Evolutionary conservation across 2,329 filamentous ascomycete species (phyloP), one percentile per base, ranked within the genome.

Genomic region (Colletotrichum ledebouriae): DNA sequence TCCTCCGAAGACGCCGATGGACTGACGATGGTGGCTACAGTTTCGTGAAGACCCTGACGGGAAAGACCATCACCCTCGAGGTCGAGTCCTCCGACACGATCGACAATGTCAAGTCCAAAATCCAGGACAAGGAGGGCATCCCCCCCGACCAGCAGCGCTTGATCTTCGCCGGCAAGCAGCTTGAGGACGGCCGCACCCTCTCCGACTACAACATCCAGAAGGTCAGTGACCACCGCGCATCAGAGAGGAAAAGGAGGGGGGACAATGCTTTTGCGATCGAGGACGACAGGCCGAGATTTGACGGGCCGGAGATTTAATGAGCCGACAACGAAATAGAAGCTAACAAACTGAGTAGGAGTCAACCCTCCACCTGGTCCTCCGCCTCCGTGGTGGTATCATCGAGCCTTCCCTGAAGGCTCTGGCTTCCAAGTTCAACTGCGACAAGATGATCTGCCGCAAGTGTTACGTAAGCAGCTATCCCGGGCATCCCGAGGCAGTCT

Each of bases 361-460:
- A 67, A 98, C 95, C 75, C 94, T 98, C 78, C 95, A 98, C 87
- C 86, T 98, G 81, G 95, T 98, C 82, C 94, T 98, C 85, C 94
- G 95, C 88, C 94, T 98, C 78, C 94, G 95, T 89, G 95, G 95
- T 89, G 95, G 95, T 89, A 95, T 98, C 88, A 98, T 97, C 80
- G 95, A 98, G 90, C 96, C 96, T 78, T 98, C 94, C 79, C 91
- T 98, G 79, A 98, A 98, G 92, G 95, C 94, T 76, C 91, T 98
- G 74, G 95, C 95, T 81, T 94, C 92, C 88, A 98, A 98, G 90
- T 98, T 97, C 91, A 98, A 99, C 92, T 98, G 95, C 92, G 96
- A 98, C 77, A 98, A 98, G 92, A 95, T 95, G 92, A 97, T 98
- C 86, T 98, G 96, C 94, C 95, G 96, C 89, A 98, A 99, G 93